Evolutionary conservation across 257 asterid species (phyloP).

Genomic region (Oldenlandia corymbosa): DNA sequence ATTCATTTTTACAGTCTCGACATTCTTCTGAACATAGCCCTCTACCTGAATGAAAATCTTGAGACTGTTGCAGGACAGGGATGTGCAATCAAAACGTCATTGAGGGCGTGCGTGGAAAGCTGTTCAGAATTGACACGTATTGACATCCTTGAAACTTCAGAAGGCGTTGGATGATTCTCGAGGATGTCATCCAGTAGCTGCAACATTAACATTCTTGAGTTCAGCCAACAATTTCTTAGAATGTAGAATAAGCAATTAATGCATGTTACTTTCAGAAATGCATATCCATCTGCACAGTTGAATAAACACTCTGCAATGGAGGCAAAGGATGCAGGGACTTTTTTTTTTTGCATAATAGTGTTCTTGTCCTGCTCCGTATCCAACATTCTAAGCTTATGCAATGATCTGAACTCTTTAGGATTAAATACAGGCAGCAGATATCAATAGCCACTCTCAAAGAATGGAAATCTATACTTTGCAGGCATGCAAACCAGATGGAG

Average conservation of each 20-base stretch:
- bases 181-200: constrained; percentile 64
- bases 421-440: not conserved
- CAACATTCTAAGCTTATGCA: not conserved
- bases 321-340: not conserved
- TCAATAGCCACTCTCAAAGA: not conserved
- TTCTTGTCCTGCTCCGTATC: not conserved
- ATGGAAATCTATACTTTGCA: too few relatives aligned
- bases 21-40: not conserved
- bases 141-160: constrained; percentile 73
- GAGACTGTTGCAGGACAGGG: constrained; percentile 73
- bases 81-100: constrained; percentile 62
- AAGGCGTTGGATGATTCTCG: constrained; percentile 46
- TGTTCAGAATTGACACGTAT: constrained; percentile 55
- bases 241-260: not conserved
- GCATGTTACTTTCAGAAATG: not conserved
- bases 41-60: constrained; percentile 62
- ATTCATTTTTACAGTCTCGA: not conserved
- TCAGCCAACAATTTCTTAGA: not conserved
- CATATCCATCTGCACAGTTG: not conserved
- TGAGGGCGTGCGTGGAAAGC: constrained; percentile 54
- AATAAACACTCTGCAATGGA: not conserved
- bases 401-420: not conserved
- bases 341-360: not conserved
- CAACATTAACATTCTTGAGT: constrained; percentile 1
- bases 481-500: not conserved